Evolutionary conservation across 768 basidiomycete species (phyloP).

Genomic region (Mycena metata): DNA sequence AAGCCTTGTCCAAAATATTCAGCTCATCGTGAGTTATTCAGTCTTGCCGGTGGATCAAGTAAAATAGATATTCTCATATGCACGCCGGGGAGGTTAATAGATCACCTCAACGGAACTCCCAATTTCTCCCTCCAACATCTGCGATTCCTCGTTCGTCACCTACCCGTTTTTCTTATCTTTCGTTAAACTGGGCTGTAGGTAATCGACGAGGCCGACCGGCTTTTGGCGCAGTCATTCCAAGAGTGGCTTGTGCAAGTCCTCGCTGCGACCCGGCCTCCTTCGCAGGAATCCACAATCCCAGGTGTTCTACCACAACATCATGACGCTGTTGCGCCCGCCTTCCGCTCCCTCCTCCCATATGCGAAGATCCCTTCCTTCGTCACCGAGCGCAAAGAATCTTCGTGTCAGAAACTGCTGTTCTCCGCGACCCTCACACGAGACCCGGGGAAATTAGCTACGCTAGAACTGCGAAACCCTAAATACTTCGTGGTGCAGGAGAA

Average conservation of each 20-base stretch:
- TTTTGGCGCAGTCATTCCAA: conserved; percentile 95
- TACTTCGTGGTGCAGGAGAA: conserved; percentile 87
- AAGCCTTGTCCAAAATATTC: background rate
- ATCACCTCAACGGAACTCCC: conserved; percentile 89
- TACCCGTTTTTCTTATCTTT: background rate
- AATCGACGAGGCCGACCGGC: conserved; percentile 97
- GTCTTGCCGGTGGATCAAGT: conserved; percentile 87
- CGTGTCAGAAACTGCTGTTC: conserved; percentile 95
- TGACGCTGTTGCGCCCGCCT: conserved; percentile 76
- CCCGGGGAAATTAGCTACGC: conserved; percentile 90
- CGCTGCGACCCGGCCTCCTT: conserved; percentile 68
- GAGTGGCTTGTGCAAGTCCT: conserved; percentile 93
- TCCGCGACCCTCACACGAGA: conserved; percentile 96
- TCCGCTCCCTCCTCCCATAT: conserved; percentile 58
- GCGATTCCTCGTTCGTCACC: conserved; percentile 83
- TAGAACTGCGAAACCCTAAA: conserved; percentile 83
- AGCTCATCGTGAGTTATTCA: conserved; percentile 45
- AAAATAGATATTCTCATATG: conserved; percentile 95
- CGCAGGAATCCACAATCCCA: conserved; percentile 9
- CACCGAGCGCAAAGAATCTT: conserved; percentile 69
- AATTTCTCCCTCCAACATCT: conserved; percentile 96
- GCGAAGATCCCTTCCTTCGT: conserved; percentile 62
- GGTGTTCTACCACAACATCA: conserved; percentile 43
- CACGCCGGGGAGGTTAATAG: conserved; percentile 95
- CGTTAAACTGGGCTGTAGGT: conserved; percentile 63